phyloP scores from a whole-genome alignment of 495 filamentous ascomycete species.

The Mytilinidion resinicola region DNA sequence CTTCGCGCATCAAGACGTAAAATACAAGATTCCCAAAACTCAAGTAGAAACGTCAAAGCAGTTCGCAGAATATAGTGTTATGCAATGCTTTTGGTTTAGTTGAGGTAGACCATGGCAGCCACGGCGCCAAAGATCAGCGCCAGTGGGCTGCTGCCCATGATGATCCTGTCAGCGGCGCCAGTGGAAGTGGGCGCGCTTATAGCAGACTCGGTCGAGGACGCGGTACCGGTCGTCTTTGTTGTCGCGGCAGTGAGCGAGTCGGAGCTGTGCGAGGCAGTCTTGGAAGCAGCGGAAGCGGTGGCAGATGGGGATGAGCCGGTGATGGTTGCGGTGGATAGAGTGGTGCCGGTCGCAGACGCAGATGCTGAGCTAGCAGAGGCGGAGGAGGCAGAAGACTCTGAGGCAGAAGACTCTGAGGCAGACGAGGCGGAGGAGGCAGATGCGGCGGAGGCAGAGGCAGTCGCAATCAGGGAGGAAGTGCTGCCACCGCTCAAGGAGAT shows the following conservation, averaged over 20 bases:
- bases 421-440: conserved; percentile 8
- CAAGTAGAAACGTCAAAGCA: neutral
- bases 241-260: conserved; percentile 2
- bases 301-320: conserved; percentile 4
- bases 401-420: conserved; percentile 5
- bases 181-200: conserved; percentile 13
- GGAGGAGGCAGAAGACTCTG: conserved; percentile 3
- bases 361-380: conserved; percentile 3
- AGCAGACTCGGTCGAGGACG: neutral
- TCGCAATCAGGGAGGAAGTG: neutral
- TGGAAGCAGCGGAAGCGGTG: neutral
- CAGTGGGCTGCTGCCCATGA: conserved; percentile 28
- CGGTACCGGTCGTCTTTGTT: neutral
- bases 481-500: conserved; percentile 30
- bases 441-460: conserved; percentile 10
- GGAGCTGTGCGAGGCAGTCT: neutral
- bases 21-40: neutral
- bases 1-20: no score
- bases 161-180: conserved; percentile 15
- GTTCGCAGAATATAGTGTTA: neutral
- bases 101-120: conserved; percentile 35
- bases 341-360: conserved; percentile 9
- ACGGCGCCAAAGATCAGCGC: conserved; percentile 34
- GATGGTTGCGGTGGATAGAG: conserved; percentile 6
- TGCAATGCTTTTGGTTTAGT: conserved; percentile 10